Evolutionary conservation across 2,329 filamentous ascomycete species (phyloP).

Genomic region (Trichoderma sp.): DNA sequence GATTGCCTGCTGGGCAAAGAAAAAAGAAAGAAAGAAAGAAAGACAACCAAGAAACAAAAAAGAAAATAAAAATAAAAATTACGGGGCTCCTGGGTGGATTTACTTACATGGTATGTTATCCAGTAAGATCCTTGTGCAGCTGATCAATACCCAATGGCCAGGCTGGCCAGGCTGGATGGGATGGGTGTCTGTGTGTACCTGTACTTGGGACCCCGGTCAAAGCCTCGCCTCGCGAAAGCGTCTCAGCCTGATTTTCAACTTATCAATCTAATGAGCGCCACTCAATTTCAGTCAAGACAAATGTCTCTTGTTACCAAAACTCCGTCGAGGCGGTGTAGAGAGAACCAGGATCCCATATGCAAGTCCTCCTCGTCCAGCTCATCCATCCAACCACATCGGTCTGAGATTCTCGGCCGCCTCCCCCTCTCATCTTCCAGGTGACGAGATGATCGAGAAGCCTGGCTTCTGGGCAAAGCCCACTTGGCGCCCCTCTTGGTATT

Average conservation of each 20-base stretch:
- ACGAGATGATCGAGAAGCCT: background rate
- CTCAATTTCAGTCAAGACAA: background rate
- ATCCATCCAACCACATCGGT: background rate
- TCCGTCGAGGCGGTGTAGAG: background rate
- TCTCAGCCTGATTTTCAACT: background rate
- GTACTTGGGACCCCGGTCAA: background rate
- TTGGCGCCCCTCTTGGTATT: background rate
- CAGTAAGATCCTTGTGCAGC: background rate
- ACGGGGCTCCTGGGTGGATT: background rate
- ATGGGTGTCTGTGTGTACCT: background rate
- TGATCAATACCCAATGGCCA: background rate
- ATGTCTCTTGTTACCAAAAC: background rate
- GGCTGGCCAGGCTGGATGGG: background rate
- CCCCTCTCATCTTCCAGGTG: background rate
- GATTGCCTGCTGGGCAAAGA: background rate
- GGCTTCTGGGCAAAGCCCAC: background rate
- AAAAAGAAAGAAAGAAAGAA: background rate
- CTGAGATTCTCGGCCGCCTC: background rate
- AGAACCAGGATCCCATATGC: background rate
- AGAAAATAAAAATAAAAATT: background rate
- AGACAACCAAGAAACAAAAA: background rate
- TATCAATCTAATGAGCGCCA: background rate
- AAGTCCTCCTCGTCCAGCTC: background rate
- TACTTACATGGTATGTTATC: background rate
- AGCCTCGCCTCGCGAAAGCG: background rate